phyloP scores from a whole-genome alignment of 768 basidiomycete genomes.

The Dioszegia crocea region DNA sequence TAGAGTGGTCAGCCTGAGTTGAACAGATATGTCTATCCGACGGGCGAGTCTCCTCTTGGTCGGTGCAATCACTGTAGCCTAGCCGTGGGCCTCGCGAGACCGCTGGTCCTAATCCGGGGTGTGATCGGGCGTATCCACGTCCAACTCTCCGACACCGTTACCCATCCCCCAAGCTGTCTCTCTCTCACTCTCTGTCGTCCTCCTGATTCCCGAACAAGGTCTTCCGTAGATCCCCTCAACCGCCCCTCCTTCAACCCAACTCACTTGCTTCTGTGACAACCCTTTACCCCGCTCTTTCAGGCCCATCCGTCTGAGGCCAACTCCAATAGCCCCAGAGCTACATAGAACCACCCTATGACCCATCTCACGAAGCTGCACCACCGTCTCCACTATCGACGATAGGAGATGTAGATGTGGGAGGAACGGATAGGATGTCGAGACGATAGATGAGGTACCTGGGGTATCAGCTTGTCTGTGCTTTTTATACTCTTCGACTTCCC shows the following conservation, averaged over 20 bases:
- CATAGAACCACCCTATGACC: conserved; percentile 95
- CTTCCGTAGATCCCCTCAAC: no score
- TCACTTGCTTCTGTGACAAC: conserved; percentile 83
- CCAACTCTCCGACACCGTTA: no score
- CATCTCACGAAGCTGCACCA: conserved; percentile 65
- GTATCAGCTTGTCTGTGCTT: conserved; percentile 1
- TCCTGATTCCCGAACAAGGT: no score
- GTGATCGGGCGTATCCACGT: no score
- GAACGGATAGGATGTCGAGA: conserved; percentile 80
- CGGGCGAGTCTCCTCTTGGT: no score
- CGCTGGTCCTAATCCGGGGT: no score
- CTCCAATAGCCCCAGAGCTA: conserved; percentile 95
- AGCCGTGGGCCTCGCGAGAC: no score
- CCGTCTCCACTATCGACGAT: conserved; percentile 87
- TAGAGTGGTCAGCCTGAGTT: conserved; percentile 50
- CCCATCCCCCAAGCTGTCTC: no score
- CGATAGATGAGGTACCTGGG: conserved; percentile 92
- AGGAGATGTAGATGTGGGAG: conserved; percentile 85
- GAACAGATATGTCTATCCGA: no score
- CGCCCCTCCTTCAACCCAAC: no score
- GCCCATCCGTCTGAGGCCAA: conserved; percentile 88
- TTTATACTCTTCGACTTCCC: not conserved
- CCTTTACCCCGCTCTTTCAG: conserved; percentile 73
- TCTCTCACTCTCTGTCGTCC: no score
- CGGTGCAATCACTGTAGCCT: no score